Base-by-base conservation (phyloP, 345 rosid species). In the Noccaea caerulescens region DNA sequence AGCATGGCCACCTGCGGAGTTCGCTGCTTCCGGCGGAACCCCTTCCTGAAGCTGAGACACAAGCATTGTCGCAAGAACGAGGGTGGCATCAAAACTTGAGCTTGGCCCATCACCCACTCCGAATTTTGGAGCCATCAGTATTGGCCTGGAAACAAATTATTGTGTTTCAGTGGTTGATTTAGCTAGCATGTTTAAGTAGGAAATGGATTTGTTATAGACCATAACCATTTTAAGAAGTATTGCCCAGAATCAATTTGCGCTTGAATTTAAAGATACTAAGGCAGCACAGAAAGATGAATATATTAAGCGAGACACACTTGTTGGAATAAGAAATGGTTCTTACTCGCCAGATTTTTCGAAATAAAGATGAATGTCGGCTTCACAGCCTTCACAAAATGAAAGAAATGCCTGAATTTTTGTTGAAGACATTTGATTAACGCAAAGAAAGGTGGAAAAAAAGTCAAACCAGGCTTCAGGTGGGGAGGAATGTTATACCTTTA, bases 301-400 rank as follows among this genome's bases (percentile, higher is more conserved):
- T 58, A 34, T 5, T 25, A 57, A 58, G 42, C 3, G 12, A 20
- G 7, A 41, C 27, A 16, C 37, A 43, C 27, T 11, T 1, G 49
- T 50, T 57, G 34, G 1, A 41, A 71, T 64, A 65, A 51, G 62
- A 45, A 67, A 58, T 69, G 60, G 55, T 68, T 81, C 98, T 85
- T 94, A 89, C 98, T 91, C 92, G 80, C 98, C 97, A 66, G 91
- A 83, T 77, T 94, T 91, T 79, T 91, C 93, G 68, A 89, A 84
- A 69, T 82, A 88, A 38, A 89, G 72, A 69, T 89, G 92, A 69
- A 91, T 88, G 77, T 91, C 98, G 3, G 84, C 87, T 81, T 94
- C 99, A 67, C 93, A 89, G 47, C 96, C 90, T 70, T 91, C 98
- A 7, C 96, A 87, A 68, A 94, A 89, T 58, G 97, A 76, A 63